phyloP scores from a whole-genome alignment of 441 rosid species.

The Bocquillonia castaneifolia region DNA sequence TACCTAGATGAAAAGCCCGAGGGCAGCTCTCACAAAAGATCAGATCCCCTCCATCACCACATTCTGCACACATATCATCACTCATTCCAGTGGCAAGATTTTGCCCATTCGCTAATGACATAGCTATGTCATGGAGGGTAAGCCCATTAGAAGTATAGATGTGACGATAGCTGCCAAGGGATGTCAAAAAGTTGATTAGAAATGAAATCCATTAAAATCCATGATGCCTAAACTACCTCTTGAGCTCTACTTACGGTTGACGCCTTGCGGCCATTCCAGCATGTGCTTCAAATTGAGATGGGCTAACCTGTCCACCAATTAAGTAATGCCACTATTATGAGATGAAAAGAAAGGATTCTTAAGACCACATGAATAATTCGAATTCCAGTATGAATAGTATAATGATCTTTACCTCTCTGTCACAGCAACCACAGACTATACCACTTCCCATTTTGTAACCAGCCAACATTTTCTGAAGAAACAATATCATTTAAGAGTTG shows the following conservation, averaged over 20 bases:
- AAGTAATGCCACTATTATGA: constrained; percentile 8
- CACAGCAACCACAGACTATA: constrained; percentile 75
- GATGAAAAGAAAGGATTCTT: background rate
- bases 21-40: constrained; percentile 73
- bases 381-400: background rate
- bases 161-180: constrained; percentile 74
- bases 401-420: constrained; percentile 52
- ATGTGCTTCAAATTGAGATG: constrained; percentile 97
- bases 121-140: constrained; percentile 87
- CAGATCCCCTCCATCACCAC: constrained; percentile 81
- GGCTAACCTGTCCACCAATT: constrained; percentile 64
- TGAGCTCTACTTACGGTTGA: constrained; percentile 74
- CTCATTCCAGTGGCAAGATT: constrained; percentile 54
- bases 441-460: constrained; percentile 91
- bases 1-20: constrained; percentile 82
- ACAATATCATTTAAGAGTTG: constrained; percentile 10
- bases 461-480: constrained; percentile 53
- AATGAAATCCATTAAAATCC: background rate
- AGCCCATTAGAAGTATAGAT: constrained; percentile 77
- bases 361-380: constrained; percentile 3
- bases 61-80: constrained; percentile 83
- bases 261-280: constrained; percentile 98
- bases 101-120: constrained; percentile 73
- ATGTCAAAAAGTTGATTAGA: constrained; percentile 12
- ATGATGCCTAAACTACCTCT: constrained; percentile 1